A percentile compares a stretch with the other conserved stretches of the same genome.
phyloP scores from a whole-genome alignment of 495 filamentous ascomycete species.

The Aspergillus biplanus region DNA sequence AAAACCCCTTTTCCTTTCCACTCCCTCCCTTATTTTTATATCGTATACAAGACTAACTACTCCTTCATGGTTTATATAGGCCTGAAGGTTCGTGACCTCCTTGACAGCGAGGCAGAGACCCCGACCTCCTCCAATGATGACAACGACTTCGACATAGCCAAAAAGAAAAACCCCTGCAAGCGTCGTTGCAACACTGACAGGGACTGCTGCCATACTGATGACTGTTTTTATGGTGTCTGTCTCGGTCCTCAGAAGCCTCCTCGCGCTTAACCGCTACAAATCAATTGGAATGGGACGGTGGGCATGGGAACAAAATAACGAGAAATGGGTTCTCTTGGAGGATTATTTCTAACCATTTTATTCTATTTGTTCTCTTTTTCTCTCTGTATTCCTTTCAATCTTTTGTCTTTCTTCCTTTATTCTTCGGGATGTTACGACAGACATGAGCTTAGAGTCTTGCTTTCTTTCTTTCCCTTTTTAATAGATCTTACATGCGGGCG shows the following conservation, averaged over 20 bases:
- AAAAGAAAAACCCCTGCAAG: neutral
- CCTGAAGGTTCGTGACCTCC: neutral
- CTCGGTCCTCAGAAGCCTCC: slow-evolving; percentile 7
- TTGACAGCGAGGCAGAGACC: neutral
- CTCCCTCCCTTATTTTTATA: neutral
- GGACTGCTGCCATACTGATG: slow-evolving; percentile 3
- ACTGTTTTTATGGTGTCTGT: neutral
- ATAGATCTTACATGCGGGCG: neutral
- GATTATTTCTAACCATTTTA: neutral
- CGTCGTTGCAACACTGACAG: neutral
- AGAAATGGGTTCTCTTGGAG: too few relatives aligned
- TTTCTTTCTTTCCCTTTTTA: neutral
- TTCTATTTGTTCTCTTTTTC: neutral
- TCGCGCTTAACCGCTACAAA: neutral
- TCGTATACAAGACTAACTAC: neutral
- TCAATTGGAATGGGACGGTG: neutral
- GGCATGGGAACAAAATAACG: neutral
- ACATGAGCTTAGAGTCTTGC: too few relatives aligned
- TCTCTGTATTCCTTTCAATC: neutral
- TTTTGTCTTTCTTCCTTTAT: neutral
- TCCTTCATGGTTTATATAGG: neutral
- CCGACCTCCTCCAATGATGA: neutral
- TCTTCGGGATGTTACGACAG: too few relatives aligned
- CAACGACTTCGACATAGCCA: neutral
- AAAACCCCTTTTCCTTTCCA: too few relatives aligned